A percentile compares a stretch with the other conserved stretches of the same genome.
Evolutionary conservation across 768 basidiomycete species (phyloP).

Genomic region (Antrodiella citrinella): DNA sequence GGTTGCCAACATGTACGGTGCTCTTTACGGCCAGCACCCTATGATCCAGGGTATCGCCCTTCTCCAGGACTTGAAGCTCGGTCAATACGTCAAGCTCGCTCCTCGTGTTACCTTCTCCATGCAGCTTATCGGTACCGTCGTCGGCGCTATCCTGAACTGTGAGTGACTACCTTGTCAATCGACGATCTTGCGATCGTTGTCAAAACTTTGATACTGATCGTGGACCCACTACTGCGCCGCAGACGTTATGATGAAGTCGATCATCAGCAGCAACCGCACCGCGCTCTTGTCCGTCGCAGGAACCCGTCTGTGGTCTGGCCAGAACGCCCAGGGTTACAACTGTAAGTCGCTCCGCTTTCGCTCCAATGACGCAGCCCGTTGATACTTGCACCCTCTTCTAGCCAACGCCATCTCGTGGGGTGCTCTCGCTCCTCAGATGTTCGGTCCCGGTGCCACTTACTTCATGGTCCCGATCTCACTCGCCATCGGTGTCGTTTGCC

Average conservation of each 20-base stretch:
- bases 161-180: too few relatives aligned
- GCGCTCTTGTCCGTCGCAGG: conserved; percentile 45
- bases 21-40: conserved; percentile 29
- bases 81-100: conserved; percentile 49
- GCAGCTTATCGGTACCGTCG: conserved; percentile 34
- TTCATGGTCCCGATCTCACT: conserved; percentile 26
- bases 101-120: conserved; percentile 48
- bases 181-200: too few relatives aligned
- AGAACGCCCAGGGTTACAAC: conserved; percentile 44
- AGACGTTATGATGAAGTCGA: conserved; percentile 24
- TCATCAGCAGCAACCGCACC: conserved; percentile 20
- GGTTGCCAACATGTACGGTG: conserved; percentile 32
- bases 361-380: background rate
- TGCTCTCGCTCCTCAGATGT: conserved; percentile 30
- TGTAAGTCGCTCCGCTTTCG: conserved; percentile 21
- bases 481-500: conserved; percentile 44
- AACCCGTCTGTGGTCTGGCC: conserved; percentile 44
- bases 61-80: conserved; percentile 54
- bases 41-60: conserved; percentile 39
- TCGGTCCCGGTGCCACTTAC: conserved; percentile 10
- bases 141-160: conserved; percentile 42
- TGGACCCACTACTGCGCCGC: background rate
- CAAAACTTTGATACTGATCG: too few relatives aligned
- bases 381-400: background rate
- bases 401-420: conserved; percentile 47